phyloP scores from a whole-genome alignment of 768 basidiomycete species.

The Suillus subaureus region DNA sequence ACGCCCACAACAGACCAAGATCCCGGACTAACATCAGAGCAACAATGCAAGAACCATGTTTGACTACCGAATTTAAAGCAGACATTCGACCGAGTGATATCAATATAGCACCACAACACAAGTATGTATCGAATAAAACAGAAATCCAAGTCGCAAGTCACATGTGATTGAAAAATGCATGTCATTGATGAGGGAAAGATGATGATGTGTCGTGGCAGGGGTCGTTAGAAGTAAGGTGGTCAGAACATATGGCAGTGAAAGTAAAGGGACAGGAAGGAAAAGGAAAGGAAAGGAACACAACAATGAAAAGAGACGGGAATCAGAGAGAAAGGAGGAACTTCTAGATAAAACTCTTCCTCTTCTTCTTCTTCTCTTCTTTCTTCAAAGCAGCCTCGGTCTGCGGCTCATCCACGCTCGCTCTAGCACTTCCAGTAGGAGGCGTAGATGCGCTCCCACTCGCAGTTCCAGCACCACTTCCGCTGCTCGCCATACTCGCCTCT shows the following conservation, averaged over 20 bases:
- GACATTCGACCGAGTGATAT: not conserved
- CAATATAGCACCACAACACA: not conserved
- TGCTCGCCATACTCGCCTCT: constrained; percentile 22
- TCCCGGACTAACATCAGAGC: not conserved
- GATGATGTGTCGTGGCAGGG: not conserved
- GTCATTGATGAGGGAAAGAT: not conserved
- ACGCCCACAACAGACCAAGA: not conserved
- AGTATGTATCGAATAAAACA: not conserved
- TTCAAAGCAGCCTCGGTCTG: constrained; percentile 38
- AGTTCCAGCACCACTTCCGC: not conserved
- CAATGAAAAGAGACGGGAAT: constrained; percentile 5
- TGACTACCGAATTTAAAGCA: not conserved
- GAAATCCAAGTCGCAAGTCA: not conserved
- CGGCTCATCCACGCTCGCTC: constrained; percentile 43
- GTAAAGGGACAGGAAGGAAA: not conserved
- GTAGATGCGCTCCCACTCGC: not conserved
- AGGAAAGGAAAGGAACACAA: constrained; percentile 10
- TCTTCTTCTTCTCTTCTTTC: constrained; percentile 52
- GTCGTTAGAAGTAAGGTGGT: not conserved
- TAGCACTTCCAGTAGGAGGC: constrained; percentile 26
- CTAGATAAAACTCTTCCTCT: constrained; percentile 59
- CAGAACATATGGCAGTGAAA: constrained; percentile 6
- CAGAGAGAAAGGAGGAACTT: constrained; percentile 14
- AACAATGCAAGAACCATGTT: not conserved
- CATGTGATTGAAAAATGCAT: constrained; percentile 5